Conservation (phyloP, 2,329 filamentous ascomycete genomes). For the Huntiella omanensis region DNA sequence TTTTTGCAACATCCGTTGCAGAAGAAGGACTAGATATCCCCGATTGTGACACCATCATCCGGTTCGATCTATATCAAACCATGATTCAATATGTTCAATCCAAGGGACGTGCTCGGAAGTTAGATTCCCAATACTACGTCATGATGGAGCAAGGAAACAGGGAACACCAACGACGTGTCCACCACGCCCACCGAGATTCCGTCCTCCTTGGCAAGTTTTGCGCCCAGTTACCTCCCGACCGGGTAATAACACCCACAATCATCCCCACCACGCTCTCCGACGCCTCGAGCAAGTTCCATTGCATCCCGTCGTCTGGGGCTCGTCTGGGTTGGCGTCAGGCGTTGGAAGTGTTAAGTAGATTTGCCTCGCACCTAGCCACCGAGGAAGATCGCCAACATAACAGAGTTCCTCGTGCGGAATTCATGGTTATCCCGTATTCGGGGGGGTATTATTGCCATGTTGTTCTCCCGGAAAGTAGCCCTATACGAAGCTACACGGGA, state of each 20-base stretch:
- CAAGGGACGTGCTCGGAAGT: conserved; percentile 63
- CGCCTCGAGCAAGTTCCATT: conserved; percentile 30
- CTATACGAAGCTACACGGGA: conserved; percentile 48
- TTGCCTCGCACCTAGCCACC: conserved; percentile 42
- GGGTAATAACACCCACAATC: conserved; percentile 17
- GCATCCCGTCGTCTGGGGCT: conserved; percentile 49
- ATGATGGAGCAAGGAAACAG: conserved; percentile 60
- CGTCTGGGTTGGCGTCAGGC: conserved; percentile 63
- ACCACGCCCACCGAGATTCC: conserved; percentile 42
- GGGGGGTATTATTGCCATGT: conserved; percentile 58
- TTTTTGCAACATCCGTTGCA: conserved; percentile 47
- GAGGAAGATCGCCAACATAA: conserved; percentile 21
- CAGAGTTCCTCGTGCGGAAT: conserved; percentile 29
- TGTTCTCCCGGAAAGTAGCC: conserved; percentile 55
- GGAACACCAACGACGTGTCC: conserved; percentile 35
- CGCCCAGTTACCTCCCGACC: conserved; percentile 51
- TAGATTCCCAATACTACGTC: conserved; percentile 61
- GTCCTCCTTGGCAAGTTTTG: conserved; percentile 57
- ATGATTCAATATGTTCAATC: conserved; percentile 94
- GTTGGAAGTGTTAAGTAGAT: conserved; percentile 51
- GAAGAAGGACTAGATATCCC: conserved; percentile 52
- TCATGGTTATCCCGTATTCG: conserved; percentile 37
- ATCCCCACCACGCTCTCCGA: background rate
- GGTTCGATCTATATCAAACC: conserved; percentile 76
- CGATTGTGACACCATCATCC: conserved; percentile 45